Evolutionary conservation across 306 rosid genomes (phyloP).

Genomic region (Citrullus amarus): DNA sequence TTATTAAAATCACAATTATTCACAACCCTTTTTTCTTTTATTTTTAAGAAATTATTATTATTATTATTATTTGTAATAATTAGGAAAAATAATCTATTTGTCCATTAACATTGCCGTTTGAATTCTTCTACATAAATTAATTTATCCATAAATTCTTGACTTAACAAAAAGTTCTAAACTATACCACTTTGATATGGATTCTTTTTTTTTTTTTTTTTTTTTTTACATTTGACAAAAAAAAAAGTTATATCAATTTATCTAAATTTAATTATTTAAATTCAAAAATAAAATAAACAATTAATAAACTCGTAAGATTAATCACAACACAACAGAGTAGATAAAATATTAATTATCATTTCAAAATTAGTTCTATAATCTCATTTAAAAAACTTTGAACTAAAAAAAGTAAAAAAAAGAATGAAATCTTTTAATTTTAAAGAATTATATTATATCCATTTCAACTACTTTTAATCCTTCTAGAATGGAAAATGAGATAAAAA

Average conservation of each 20-base stretch:
- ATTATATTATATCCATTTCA: too few species aligned
- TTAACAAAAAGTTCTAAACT: too few species aligned
- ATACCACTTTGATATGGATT: too few species aligned
- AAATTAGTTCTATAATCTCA: too few species aligned
- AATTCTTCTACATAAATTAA: background rate
- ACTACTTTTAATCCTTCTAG: background rate
- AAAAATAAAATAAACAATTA: background rate
- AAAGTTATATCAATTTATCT: background rate
- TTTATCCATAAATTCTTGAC: background rate
- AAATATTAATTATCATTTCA: too few species aligned
- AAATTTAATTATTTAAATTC: background rate
- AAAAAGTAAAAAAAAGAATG: too few species aligned
- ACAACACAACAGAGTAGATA: too few species aligned
- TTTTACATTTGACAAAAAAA: too few species aligned
- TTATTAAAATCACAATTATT: background rate
- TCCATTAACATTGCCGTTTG: background rate
- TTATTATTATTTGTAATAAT: background rate
- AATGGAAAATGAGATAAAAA: background rate
- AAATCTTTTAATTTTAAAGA: too few species aligned
- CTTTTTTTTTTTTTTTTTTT: too few species aligned
- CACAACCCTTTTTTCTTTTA: background rate
- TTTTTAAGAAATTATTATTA: background rate
- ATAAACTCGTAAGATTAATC: background rate
- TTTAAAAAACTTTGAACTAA: too few species aligned
- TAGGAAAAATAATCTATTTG: background rate